A percentile compares a stretch with the other conserved stretches of the same genome.
phyloP scores from a whole-genome alignment of 164 flowering plant species.

The Nelumbo lutea region DNA sequence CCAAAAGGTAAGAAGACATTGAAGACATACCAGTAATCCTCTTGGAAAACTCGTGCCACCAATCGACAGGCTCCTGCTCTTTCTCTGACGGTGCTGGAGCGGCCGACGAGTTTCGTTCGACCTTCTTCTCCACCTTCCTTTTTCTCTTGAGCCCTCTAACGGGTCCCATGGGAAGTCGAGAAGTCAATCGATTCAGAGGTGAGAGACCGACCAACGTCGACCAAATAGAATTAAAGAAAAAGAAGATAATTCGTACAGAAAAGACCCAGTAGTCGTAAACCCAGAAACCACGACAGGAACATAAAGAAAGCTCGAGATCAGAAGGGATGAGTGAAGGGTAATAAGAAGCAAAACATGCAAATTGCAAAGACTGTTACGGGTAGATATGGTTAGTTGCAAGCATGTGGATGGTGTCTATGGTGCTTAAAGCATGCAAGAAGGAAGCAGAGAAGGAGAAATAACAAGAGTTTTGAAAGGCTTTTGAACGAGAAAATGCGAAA shows the following conservation, averaged over 20 bases:
- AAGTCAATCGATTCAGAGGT: constrained; percentile 16
- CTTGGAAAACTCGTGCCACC: constrained; percentile 62
- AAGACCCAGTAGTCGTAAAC: constrained; percentile 24
- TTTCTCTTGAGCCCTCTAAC: constrained; percentile 50
- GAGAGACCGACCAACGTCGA: constrained; percentile 3
- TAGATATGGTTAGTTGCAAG: neutral
- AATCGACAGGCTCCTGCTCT: constrained; percentile 38
- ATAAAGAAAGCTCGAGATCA: constrained; percentile 5
- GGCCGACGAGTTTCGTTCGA: constrained; percentile 16
- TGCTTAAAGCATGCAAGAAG: constrained; percentile 20
- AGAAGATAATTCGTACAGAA: constrained; percentile 8
- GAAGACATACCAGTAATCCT: constrained; percentile 41
- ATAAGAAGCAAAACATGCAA: constrained; percentile 26
- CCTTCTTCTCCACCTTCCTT: constrained; percentile 32
- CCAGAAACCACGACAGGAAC: constrained; percentile 11
- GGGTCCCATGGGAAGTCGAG: constrained; percentile 47
- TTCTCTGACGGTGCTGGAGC: constrained; percentile 33
- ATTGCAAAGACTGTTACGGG: constrained; percentile 17
- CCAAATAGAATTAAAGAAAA: constrained; percentile 9
- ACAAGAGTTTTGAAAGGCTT: neutral
- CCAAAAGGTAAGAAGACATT: neutral
- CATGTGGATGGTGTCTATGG: constrained; percentile 6
- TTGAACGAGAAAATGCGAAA: constrained; percentile 7
- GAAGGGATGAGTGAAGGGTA: constrained; percentile 8
- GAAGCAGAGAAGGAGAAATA: neutral